Base-by-base conservation (phyloP, 2,329 filamentous ascomycete species). In the Lachnellula suecica region DNA sequence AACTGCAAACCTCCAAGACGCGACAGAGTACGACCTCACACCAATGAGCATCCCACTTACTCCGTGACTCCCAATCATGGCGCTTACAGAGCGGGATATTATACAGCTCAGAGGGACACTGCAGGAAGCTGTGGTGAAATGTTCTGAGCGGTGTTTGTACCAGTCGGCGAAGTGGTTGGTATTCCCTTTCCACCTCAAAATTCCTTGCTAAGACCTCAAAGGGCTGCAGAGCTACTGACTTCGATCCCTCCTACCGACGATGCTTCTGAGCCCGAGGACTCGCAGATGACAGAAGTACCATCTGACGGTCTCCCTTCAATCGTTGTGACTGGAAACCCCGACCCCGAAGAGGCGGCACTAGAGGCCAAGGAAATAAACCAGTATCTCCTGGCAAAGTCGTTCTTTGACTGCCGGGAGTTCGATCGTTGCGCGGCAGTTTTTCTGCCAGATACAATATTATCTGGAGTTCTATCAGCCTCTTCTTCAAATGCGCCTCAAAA, bases 361-460 rank as follows among this genome's bases (percentile, higher is more conserved):
- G 92, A 97, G 68, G 81, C 85, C 1, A 84, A 79, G 62, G 93
- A 97, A 71, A 76, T 90, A 29, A 85, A 87, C 71, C 89, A 85
- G 64, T 97, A 93, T 67, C 81, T 97, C 2, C 78, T 97, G 19
- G 93, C 94, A 48, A 97, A 97, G 70, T 88, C 93, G 0, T 87
- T 95, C 61, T 97, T 97, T 68, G 93, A 97, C 70, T 96, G 91
- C 63, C 88, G 90, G 61, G 94, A 99, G 69, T 97, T 87, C 65
- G 93, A 97, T 67, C 89, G 94, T 58, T 97, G 93, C 69, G 89
- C 93, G 25, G 88, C 90, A 47, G 87, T 95, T 35, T 95, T 96
- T 66, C 78, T 96, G 2, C 89, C 90, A n/a, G 83, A 90, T 58
- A 82, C 85, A n/a, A 77, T 89, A 29, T 79, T 90, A n/a, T 80